Evolutionary conservation across 305 asterid genomes (phyloP), one percentile per base, ranked within the genome.

Genomic region (Stenogyne calaminthoides): DNA sequence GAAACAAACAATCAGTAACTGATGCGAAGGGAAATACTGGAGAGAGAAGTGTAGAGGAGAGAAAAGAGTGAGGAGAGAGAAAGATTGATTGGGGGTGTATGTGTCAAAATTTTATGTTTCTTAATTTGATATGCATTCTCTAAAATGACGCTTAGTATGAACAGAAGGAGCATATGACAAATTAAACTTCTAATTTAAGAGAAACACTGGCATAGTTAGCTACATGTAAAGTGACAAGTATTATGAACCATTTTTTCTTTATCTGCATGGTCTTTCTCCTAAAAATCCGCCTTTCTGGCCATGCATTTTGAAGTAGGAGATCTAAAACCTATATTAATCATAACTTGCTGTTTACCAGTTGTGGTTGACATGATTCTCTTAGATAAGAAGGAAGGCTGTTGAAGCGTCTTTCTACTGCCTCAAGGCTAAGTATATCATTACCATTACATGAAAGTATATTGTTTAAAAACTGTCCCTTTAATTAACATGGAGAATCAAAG

Each of bases 141-240:
- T 25, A 25, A 25, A 25, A 25, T 25, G 29, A 2, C 29, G 2
- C 29, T 25, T 25, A 2, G 29, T 25, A 25, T 25, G 29, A 25
- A 25, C 2, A 3, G 29, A 25, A 0, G 29, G 29, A 25, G 29
- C 2, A 1, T 25, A 54, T 40, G 59, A 67, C 9, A 14, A 55
- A 49, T 56, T 64, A 61, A 37, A 75, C 69, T 54, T 67, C 57
- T 60, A 15, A 22, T 39, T 20, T n/a, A 57, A 39, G 64, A 22
- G 74, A 70, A 70, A 64, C 46, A 51, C 10, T 76, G 11, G 1
- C 64, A 61, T 67, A 7, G 19, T 4, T 72, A 62, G 36, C 27
- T 37, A 18, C 64, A 55, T 52, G 75, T 72, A 25, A 29, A 47
- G 60, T 73, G 60, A 18, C 34, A 18, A 32, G 51, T 56, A 62